Conservation (phyloP, 1,284 basidiomycete genomes). For the Pseudozyma thailandica region DNA sequence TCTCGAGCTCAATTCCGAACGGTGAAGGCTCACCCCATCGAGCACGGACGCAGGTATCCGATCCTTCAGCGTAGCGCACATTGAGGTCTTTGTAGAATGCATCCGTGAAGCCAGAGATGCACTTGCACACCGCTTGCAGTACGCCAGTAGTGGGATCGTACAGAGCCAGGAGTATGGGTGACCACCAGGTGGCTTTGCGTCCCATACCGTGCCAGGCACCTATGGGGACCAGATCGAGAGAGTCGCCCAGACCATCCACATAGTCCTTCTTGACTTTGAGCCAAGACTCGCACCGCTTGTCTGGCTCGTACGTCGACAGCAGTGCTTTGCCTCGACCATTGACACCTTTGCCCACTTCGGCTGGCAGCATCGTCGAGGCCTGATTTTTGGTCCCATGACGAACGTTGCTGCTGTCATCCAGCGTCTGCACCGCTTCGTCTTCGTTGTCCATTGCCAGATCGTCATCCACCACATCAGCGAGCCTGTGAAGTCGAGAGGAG, state of each 20-base stretch:
- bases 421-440: constrained; percentile 31
- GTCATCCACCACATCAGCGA: constrained; percentile 56
- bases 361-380: background rate
- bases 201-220: constrained; percentile 88
- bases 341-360: constrained; percentile 52
- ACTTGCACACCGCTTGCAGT: constrained; percentile 71
- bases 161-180: constrained; percentile 82
- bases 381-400: background rate
- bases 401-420: constrained; percentile 12
- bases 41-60: constrained; percentile 33
- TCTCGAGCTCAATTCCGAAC: constrained; percentile 48
- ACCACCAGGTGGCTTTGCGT: constrained; percentile 93
- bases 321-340: constrained; percentile 75
- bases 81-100: constrained; percentile 76
- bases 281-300: constrained; percentile 69
- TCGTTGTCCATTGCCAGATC: constrained; percentile 56
- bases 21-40: constrained; percentile 23
- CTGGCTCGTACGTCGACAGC: constrained; percentile 87
- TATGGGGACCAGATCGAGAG: constrained; percentile 62
- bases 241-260: constrained; percentile 74
- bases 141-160: constrained; percentile 79
- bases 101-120: constrained; percentile 82
- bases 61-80: constrained; percentile 37
- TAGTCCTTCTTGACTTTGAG: constrained; percentile 78
- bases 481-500: constrained; percentile 44